These are phyloP conservation scores for Athelia sp. DNA, from an alignment of 1,284 basidiomycete species.

Conservation along the genomic window DNA sequence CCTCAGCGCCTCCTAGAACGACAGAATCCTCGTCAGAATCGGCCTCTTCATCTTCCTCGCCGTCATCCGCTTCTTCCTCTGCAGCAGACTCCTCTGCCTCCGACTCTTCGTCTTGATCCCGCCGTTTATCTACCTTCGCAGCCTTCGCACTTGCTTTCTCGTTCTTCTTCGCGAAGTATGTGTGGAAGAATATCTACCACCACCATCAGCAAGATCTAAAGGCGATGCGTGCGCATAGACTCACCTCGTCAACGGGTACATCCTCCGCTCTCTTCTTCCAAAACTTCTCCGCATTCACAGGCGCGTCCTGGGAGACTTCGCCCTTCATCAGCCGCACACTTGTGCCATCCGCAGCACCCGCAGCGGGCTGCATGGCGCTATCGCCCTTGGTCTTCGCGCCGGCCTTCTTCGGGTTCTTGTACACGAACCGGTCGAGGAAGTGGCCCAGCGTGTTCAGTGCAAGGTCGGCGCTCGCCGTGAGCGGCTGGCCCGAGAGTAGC, in stretches of 20 bases:
- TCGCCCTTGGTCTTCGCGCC: constrained; percentile 59
- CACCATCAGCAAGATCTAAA: too few species aligned
- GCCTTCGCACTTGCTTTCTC: constrained; percentile 45
- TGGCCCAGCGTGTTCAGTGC: constrained; percentile 90
- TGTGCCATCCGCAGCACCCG: constrained; percentile 50
- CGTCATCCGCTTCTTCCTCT: constrained; percentile 31
- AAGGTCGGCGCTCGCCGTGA: constrained; percentile 85
- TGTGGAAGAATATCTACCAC: constrained; percentile 67
- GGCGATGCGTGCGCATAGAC: too few species aligned
- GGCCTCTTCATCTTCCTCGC: constrained; percentile 26
- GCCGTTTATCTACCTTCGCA: constrained; percentile 35
- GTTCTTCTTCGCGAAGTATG: constrained; percentile 61
- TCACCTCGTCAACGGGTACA: constrained; percentile 81
- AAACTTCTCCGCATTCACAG: constrained; percentile 80
- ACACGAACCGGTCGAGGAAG: constrained; percentile 86
- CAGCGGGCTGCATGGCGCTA: constrained; percentile 95
- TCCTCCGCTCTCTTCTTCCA: constrained; percentile 70
- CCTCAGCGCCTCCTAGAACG: constrained; percentile 32
- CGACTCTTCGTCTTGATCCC: constrained; percentile 22
- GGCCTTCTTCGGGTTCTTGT: constrained; percentile 91
- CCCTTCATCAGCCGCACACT: constrained; percentile 75
- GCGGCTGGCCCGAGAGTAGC: constrained; percentile 63
- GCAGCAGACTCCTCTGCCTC: constrained; percentile 24
- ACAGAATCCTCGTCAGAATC: constrained; percentile 21
- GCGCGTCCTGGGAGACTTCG: constrained; percentile 36